Evolutionary conservation across 768 basidiomycete genomes (phyloP), one percentile per base, ranked within the genome.

Genomic region (Coprinopsis strossmayeri): DNA sequence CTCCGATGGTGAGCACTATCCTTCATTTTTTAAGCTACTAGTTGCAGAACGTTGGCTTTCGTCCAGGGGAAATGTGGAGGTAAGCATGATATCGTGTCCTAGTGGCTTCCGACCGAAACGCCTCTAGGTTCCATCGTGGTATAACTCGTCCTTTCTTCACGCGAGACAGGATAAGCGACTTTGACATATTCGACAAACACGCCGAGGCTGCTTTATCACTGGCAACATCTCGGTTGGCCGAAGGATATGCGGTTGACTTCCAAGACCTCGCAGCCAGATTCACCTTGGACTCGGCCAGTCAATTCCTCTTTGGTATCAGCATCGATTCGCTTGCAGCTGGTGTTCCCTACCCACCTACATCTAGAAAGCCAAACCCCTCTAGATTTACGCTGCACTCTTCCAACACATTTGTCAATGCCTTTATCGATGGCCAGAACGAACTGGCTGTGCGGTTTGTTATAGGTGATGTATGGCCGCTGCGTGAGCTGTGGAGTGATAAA

Each of bases 281-380:
- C 34, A 46, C 52, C 0, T 71, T 85, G 15, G 84, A 85, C 62
- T 72, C 78, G 1, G 81, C 81, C 2, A 76, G 79, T 0, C 80
- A 83, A 49, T 83, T 83, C 57, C 70, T 86, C 28, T 83, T 84
- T 47, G 82, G 82, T 1, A 66, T 65, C 40, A 74, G 74, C 53
- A 76, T 82, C 2, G 62, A 82, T 50, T 73, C 69, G 50, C 74
- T 84, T 26, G 1, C 69, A 70, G 2, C 69, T 68, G 15, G 64
- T 83, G 9, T 78, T 76, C 10, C 79, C 74, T 51, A 79, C 79
- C 1, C 65, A 70, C 57, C 71, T 13, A 45, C 7, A 13, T 27
- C 75, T 34, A 63, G 62, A 12, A 23, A 56, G 9, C 5, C 25
- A 3, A 32, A 45, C 18, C 56, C 60, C 7, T 54, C 59, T 3